phyloP scores from a whole-genome alignment of 345 rosid genomes.

The Lepidium aucheri region DNA sequence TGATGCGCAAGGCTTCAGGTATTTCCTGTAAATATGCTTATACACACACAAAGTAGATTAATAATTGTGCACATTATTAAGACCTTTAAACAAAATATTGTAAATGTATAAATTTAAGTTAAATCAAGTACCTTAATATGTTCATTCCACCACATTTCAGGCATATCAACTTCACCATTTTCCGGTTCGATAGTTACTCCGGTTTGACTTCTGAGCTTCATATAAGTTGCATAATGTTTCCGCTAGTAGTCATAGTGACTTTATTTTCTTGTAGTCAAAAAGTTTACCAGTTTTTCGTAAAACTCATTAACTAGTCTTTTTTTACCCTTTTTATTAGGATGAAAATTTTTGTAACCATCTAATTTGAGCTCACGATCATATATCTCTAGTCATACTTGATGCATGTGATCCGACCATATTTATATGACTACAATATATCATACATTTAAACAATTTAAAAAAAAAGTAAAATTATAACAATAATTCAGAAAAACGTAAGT shows the following conservation, averaged over 20 bases:
- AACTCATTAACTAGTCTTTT: background rate
- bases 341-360: no score
- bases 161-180: background rate
- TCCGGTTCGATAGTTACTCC: background rate
- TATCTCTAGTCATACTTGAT: no score
- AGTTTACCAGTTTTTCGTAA: background rate
- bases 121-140: background rate
- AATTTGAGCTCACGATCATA: no score
- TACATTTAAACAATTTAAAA: no score
- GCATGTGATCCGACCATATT: no score
- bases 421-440: no score
- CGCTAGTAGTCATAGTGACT: background rate
- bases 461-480: no score
- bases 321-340: no score
- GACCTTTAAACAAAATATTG: background rate
- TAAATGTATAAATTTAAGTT: background rate
- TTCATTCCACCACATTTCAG: background rate
- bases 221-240: background rate
- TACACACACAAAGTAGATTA: background rate
- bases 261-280: no score
- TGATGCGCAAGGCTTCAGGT: background rate
- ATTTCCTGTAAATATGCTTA: background rate
- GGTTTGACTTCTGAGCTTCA: background rate
- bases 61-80: background rate
- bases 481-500: no score